Percentiles rank a stretch among this genome's conserved stretches.
Evolutionary conservation across 208 protist genomes (phyloP).

Genomic region (Leptomonas seymouri): DNA sequence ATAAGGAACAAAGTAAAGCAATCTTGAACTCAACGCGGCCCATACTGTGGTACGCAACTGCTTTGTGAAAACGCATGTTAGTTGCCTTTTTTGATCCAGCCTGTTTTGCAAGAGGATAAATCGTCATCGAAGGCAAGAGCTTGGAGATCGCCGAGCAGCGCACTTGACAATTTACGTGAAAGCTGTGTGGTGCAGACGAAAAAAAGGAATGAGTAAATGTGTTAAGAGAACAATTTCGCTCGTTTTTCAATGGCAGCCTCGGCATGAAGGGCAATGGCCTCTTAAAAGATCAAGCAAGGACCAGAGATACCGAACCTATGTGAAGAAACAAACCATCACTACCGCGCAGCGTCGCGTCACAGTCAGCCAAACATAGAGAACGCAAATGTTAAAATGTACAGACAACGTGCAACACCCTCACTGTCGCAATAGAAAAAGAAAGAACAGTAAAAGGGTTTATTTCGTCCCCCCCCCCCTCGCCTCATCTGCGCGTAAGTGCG

Average conservation of each 20-base stretch:
- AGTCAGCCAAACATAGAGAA: neutral
- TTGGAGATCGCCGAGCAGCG: too few species aligned
- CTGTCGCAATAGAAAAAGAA: neutral
- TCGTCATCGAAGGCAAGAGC: too few species aligned
- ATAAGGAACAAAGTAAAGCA: neutral
- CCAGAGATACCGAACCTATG: neutral
- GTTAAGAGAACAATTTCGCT: neutral
- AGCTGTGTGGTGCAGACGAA: slow-evolving; percentile 21
- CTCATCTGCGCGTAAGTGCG: too few species aligned
- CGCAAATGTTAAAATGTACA: neutral
- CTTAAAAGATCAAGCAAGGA: slow-evolving; percentile 26
- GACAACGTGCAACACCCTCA: neutral
- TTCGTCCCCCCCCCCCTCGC: neutral
- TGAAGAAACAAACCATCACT: neutral
- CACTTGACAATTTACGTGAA: too few species aligned
- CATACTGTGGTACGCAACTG: too few species aligned
- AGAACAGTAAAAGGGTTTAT: neutral
- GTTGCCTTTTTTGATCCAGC: too few species aligned
- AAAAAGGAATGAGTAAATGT: slow-evolving; percentile 13
- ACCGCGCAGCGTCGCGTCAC: neutral
- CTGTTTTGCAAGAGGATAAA: too few species aligned
- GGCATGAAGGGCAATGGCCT: slow-evolving; percentile 23
- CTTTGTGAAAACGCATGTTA: too few species aligned
- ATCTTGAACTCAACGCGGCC: neutral
- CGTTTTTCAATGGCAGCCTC: neutral